Conservation (phyloP, 768 basidiomycete genomes). For the Kondoa subrosea region DNA sequence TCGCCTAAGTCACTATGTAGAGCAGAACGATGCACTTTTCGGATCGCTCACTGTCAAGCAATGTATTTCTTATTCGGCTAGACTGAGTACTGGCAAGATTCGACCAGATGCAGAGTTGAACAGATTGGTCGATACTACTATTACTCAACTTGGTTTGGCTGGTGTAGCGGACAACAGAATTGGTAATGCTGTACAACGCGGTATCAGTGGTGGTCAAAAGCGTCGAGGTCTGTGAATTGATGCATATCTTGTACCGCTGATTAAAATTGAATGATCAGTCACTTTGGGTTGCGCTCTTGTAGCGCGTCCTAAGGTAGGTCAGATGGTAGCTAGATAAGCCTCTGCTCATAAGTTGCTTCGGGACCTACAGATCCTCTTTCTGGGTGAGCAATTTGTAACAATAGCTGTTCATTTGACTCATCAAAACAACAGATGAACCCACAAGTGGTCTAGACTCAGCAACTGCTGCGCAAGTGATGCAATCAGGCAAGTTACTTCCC, state of each 20-base stretch:
- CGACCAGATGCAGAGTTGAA: conserved; percentile 31
- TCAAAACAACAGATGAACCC: too few relatives aligned
- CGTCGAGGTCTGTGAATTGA: too few relatives aligned
- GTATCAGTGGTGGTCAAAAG: conserved; percentile 52
- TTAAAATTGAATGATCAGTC: conserved; percentile 4
- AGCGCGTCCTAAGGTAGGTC: background rate
- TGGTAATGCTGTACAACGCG: conserved; percentile 45
- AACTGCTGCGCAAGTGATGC: conserved; percentile 7
- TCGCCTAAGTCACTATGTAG: conserved; percentile 21
- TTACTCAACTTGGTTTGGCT: conserved; percentile 39
- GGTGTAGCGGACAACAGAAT: conserved; percentile 41
- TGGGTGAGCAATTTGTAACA: too few relatives aligned
- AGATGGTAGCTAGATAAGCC: background rate
- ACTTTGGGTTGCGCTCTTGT: background rate
- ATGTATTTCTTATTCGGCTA: conserved; percentile 41
- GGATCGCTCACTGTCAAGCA: conserved; percentile 46
- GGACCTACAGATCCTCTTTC: too few relatives aligned
- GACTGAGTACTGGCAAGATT: conserved; percentile 37
- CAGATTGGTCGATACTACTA: conserved; percentile 37
- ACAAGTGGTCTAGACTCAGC: background rate
- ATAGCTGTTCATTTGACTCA: too few relatives aligned
- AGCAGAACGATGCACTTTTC: conserved; percentile 46
- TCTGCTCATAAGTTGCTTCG: too few relatives aligned
- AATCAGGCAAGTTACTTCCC: background rate
- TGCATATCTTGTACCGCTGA: conserved; percentile 37